Evolutionary conservation across 2,329 filamentous ascomycete species (phyloP), one percentile per base, ranked within the genome.

Genomic region (Fusarium sp.): DNA sequence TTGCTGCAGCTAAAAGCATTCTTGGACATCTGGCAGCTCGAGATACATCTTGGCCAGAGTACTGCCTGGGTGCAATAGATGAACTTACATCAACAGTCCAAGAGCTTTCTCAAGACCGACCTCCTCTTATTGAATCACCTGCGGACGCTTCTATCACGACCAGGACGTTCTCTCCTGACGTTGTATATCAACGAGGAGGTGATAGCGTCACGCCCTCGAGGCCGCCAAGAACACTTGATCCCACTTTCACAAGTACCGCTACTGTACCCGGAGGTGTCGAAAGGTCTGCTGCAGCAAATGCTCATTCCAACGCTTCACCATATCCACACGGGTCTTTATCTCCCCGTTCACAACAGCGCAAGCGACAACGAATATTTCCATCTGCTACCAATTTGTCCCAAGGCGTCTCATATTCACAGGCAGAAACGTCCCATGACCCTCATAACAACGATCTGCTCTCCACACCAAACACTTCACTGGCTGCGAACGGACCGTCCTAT

Each of bases 41-140:
- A 38, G 70, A 76, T n/a, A 78, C 75, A 2, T 74, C 75, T 1
- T 78, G 77, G 77, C 77, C 77, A 1, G 77, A 78, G 31, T 78
- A 78, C 31, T 78, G 77, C 8, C 60, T 78, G 0, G 72, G 73
- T 1, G 77, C 77, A 3, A 74, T 78, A 7, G 77, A 78, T 11
- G 77, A 78, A 13, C 57, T 78, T 4, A 76, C 74, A 1, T 76
- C 72, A 0, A 73, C 74, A 0, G 73, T 78, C 0, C 62, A 74
- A 51, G 77, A 78, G 7, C 37, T 75, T 0, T 71, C 74, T 2
- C 60, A 66, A 15, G 47, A 68, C 5, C 63, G 52, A 0, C 38
- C 47, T 4, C 40, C 62, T 4, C 42, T 52, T 2, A 62, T 62
- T 8, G 70, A 72, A 4, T 65, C 71, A 6, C 67, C 67, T 4